Percentiles rank a stretch among this genome's conserved stretches.
Evolutionary conservation across 768 basidiomycete species (phyloP).

Genomic region (Coprinopsis cinerea): DNA sequence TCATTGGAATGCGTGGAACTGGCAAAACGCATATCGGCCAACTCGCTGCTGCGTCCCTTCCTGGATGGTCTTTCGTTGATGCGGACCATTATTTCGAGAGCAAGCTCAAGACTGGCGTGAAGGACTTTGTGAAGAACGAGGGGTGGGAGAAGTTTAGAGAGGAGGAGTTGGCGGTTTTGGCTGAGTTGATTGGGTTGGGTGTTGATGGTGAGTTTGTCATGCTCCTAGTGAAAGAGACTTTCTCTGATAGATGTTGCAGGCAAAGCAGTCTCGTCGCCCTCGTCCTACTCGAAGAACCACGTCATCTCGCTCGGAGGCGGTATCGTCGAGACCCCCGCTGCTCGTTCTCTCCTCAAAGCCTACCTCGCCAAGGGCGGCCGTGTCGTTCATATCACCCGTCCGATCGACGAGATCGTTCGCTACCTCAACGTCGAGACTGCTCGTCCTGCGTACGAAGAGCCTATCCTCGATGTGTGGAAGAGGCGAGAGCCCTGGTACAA

Average conservation of each 20-base stretch:
- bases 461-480: conserved; percentile 75
- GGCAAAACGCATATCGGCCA: conserved; percentile 89
- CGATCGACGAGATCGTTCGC: conserved; percentile 71
- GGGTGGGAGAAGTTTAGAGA: conserved; percentile 90
- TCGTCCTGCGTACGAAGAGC: conserved; percentile 86
- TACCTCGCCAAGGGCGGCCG: conserved; percentile 58
- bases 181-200: too few species aligned
- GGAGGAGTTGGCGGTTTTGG: conserved; percentile 67
- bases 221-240: too few species aligned
- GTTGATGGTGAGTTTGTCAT: too few species aligned
- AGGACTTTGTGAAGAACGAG: conserved; percentile 70
- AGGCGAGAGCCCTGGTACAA: conserved; percentile 84
- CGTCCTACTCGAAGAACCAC: conserved; percentile 56
- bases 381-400: conserved; percentile 81
- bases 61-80: conserved; percentile 68
- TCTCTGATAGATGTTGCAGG: too few species aligned
- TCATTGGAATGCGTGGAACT: conserved; percentile 95
- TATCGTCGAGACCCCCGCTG: conserved; percentile 79
- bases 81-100: conserved; percentile 77
- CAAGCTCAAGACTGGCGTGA: conserved; percentile 54
- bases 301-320: conserved; percentile 93
- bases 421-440: conserved; percentile 73
- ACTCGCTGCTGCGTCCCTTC: conserved; percentile 69
- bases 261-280: conserved; percentile 39
- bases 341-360: conserved; percentile 63